phyloP scores from a whole-genome alignment of 352 stramenopile genomes.

The Pythium plurisporium region DNA sequence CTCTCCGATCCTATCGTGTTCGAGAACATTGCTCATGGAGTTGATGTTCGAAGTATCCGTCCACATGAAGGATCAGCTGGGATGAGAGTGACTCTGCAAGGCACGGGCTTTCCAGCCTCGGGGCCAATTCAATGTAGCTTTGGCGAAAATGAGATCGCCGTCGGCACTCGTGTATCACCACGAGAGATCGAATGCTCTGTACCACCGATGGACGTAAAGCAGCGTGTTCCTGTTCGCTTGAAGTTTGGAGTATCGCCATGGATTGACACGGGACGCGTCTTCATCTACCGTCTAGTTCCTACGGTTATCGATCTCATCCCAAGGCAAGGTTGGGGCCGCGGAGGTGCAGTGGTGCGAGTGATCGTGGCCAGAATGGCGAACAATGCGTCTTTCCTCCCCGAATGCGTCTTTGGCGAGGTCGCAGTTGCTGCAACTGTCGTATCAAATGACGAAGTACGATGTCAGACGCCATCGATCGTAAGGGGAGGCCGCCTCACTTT shows the following conservation, averaged over 20 bases:
- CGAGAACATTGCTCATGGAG: neutral
- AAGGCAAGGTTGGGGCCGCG: constrained; percentile 11
- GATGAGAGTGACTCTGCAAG: neutral
- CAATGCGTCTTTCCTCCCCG: neutral
- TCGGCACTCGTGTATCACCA: neutral
- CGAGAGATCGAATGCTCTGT: constrained; percentile 13
- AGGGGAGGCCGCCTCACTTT: neutral
- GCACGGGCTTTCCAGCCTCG: neutral
- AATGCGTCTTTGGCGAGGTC: constrained; percentile 21
- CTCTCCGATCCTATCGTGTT: neutral
- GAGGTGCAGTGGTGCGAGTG: constrained; percentile 7
- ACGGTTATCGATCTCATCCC: constrained; percentile 11
- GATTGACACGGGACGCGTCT: constrained; percentile 7
- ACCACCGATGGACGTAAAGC: constrained; percentile 1
- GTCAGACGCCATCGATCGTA: neutral
- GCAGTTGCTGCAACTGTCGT: constrained; percentile 6
- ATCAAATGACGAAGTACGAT: constrained; percentile 6
- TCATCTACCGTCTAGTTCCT: constrained; percentile 11
- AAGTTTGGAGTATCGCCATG: constrained; percentile 18
- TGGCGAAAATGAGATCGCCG: neutral
- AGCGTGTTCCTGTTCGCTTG: neutral
- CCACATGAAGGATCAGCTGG: neutral
- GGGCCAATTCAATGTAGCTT: constrained; percentile 6
- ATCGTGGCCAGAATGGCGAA: neutral
- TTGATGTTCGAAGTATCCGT: neutral